These are phyloP conservation scores for Calonectria pseudoreteaudii DNA, from an alignment of 2,329 filamentous ascomycete genomes.

Conservation along the genomic window DNA sequence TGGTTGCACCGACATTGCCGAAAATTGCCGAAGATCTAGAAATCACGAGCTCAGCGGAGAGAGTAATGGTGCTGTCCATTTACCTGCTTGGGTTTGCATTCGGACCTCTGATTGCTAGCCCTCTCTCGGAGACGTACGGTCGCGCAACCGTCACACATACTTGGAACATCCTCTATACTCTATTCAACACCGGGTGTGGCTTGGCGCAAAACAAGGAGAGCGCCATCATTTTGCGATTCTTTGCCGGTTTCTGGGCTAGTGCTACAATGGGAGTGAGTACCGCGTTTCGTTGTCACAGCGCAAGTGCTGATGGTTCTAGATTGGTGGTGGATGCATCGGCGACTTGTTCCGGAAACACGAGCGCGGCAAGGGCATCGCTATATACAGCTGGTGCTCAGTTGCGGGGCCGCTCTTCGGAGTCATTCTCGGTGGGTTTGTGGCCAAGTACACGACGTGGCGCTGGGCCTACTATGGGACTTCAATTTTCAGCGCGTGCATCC, in stretches of 20 bases:
- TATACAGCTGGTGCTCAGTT: not conserved
- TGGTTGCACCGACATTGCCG: not conserved
- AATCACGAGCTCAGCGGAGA: not conserved
- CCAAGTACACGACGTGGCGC: not conserved
- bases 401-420: not conserved
- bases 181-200: not conserved
- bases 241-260: not conserved
- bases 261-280: not conserved
- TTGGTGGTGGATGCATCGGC: not conserved
- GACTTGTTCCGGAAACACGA: not conserved
- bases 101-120: not conserved
- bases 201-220: not conserved
- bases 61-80: not conserved
- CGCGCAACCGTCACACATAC: not conserved
- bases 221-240: not conserved
- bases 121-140: not conserved
- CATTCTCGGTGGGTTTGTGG: not conserved
- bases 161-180: not conserved
- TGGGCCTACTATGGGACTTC: not conserved
- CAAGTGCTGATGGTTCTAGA: not conserved
- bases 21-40: not conserved
- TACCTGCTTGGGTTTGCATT: not conserved
- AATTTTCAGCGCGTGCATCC: not conserved
- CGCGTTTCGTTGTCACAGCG: not conserved
- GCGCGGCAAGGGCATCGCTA: not conserved